Evolutionary conservation across 768 basidiomycete species (phyloP).

Genomic region (Russula abietina): DNA sequence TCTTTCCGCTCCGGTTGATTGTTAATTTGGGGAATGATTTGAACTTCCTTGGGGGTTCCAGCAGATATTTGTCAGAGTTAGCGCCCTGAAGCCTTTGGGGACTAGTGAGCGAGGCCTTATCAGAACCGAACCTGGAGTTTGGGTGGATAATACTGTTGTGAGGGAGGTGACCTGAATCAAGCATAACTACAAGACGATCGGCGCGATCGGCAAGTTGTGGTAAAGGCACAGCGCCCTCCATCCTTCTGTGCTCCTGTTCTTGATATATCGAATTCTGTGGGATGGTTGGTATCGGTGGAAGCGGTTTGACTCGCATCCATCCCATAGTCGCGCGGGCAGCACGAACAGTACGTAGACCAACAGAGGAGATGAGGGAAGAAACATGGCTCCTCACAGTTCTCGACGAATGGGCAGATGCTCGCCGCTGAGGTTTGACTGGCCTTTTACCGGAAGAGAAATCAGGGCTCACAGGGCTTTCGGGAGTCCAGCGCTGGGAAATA

Average conservation of each 20-base stretch:
- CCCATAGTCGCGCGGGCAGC: constrained; percentile 14
- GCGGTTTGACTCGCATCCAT: constrained; percentile 46
- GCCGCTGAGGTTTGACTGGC: constrained; percentile 17
- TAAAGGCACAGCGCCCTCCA: constrained; percentile 45
- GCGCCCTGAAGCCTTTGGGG: constrained; percentile 11
- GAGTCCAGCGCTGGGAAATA: not conserved
- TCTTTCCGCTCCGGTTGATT: constrained; percentile 18
- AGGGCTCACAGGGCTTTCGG: constrained; percentile 2
- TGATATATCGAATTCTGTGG: constrained; percentile 41
- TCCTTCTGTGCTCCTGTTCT: constrained; percentile 39
- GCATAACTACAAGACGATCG: constrained; percentile 40
- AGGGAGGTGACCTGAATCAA: constrained; percentile 52
- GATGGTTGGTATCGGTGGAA: constrained; percentile 54
- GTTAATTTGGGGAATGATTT: constrained; percentile 5
- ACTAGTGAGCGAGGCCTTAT: not conserved
- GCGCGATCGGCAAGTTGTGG: constrained; percentile 49
- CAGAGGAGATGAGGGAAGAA: constrained; percentile 46
- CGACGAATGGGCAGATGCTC: constrained; percentile 41
- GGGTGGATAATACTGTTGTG: constrained; percentile 39
- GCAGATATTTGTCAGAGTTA: not conserved
- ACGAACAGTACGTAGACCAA: constrained; percentile 19
- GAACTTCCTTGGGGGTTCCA: constrained; percentile 12
- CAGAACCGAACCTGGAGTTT: not conserved
- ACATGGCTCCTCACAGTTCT: constrained; percentile 38
- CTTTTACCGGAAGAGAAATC: not conserved